A percentile compares a stretch with the other conserved stretches of the same genome.
These are phyloP conservation scores for Centrapalus pauciflorus DNA, from an alignment of 129 eudicot species.

Conservation along the genomic window DNA sequence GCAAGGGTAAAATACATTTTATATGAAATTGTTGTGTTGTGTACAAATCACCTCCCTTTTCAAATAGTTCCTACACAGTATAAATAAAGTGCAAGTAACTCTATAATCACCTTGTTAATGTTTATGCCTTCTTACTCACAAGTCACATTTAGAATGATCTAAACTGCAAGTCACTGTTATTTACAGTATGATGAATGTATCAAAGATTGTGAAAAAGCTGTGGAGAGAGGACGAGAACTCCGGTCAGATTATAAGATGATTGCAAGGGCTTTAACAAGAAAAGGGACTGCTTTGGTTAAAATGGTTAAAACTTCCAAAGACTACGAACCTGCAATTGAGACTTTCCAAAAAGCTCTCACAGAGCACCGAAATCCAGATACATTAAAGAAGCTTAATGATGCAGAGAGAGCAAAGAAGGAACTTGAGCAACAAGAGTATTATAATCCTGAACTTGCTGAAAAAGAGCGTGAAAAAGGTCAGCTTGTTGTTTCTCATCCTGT, in stretches of 20 bases:
- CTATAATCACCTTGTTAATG: not conserved
- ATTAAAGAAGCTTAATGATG: conserved; percentile 88
- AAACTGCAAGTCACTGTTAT: not conserved
- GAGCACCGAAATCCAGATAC: conserved; percentile 99
- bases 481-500: not conserved
- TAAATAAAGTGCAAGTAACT: too few species aligned
- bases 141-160: not conserved
- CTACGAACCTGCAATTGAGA: conserved; percentile 83
- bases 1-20: too few species aligned
- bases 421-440: conserved; percentile 87
- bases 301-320: conserved; percentile 85
- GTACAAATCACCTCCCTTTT: too few species aligned
- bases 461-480: conserved; percentile 96
- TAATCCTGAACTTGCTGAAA: conserved; percentile 80
- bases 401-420: conserved; percentile 92
- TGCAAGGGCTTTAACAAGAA: conserved; percentile 92
- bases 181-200: conserved; percentile 94
- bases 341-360: conserved; percentile 90
- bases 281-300: conserved; percentile 90
- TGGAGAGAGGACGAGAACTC: conserved; percentile 95
- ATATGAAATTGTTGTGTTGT: too few species aligned
- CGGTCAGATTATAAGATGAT: conserved; percentile 94
- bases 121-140: not conserved
- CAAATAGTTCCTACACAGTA: too few species aligned
- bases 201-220: conserved; percentile 92